Conservation (phyloP, 176 grass and related monocot genomes). For the Bothriochloa decipiens region DNA sequence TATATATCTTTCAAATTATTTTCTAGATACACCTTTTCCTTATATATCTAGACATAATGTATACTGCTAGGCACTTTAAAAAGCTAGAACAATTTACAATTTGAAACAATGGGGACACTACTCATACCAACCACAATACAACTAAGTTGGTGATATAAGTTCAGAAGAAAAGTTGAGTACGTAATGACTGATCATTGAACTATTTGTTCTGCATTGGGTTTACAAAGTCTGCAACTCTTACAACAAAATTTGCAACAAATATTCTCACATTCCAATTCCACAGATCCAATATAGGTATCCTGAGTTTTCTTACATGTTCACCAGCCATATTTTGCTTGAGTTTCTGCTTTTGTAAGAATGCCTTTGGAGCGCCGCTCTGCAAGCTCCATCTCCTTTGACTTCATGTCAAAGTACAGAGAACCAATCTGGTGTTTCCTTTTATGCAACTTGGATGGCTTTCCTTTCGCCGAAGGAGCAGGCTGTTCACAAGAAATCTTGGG, state of each 20-base stretch:
- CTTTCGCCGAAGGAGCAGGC: slow-evolving; percentile 72
- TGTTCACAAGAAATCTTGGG: slow-evolving; percentile 40
- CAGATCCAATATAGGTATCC: background rate
- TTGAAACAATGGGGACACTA: background rate
- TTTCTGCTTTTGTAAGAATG: slow-evolving; percentile 93
- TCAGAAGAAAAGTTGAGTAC: background rate
- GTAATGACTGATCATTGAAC: background rate
- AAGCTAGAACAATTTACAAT: too few relatives aligned
- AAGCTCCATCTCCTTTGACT: slow-evolving; percentile 91
- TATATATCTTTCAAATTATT: too few relatives aligned
- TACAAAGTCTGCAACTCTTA: background rate
- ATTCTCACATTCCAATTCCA: background rate
- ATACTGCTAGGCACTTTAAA: too few relatives aligned
- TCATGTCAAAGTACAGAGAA: slow-evolving; percentile 81
- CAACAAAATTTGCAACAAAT: slow-evolving; percentile 19
- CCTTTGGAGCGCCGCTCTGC: slow-evolving; percentile 80
- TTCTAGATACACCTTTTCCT: too few relatives aligned
- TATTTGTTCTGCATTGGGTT: background rate
- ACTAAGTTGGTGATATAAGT: background rate
- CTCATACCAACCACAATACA: background rate
- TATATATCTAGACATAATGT: too few relatives aligned
- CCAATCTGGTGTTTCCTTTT: slow-evolving; percentile 99
- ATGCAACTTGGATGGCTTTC: slow-evolving; percentile 84
- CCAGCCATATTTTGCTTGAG: slow-evolving; percentile 97
- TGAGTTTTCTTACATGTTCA: slow-evolving; percentile 34